These are phyloP conservation scores for Starmerella vaccinii DNA, from an alignment of 805 yeast genomes.

Conservation along the genomic window DNA sequence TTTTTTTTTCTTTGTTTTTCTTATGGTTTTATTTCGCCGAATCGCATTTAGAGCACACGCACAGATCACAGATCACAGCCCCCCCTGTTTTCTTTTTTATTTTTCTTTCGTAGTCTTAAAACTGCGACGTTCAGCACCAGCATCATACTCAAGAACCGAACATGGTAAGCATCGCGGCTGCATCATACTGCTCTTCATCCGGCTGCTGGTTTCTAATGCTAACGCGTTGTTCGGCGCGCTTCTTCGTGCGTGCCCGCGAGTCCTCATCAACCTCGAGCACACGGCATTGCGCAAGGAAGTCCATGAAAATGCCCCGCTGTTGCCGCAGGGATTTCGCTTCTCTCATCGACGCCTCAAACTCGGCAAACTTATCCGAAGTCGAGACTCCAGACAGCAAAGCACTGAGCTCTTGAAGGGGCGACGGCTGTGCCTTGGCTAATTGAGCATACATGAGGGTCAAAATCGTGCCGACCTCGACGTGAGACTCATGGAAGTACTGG, in stretches of 20 bases:
- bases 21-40: neutral
- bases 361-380: conserved; percentile 45
- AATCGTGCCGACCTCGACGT: conserved; percentile 84
- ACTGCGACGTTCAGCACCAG: too few relatives aligned
- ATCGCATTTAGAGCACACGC: neutral
- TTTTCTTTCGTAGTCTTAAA: too few relatives aligned
- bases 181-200: conserved; percentile 25
- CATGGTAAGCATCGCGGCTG: conserved; percentile 25
- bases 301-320: conserved; percentile 69
- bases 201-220: conserved; percentile 19
- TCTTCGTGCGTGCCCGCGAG: conserved; percentile 29
- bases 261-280: conserved; percentile 29
- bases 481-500: conserved; percentile 73
- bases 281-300: conserved; percentile 57
- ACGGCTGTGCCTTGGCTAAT: conserved; percentile 43
- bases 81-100: neutral
- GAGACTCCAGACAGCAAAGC: conserved; percentile 29
- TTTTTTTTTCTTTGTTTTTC: neutral
- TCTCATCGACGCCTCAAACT: conserved; percentile 53
- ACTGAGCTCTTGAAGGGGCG: conserved; percentile 18
- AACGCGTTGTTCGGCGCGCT: conserved; percentile 23
- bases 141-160: conserved; percentile 13
- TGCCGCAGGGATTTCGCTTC: conserved; percentile 61
- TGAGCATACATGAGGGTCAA: conserved; percentile 70
- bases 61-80: too few relatives aligned